These are phyloP conservation scores for Cadophora malorum DNA, from an alignment of 2,329 filamentous ascomycete species.

Conservation along the genomic window DNA sequence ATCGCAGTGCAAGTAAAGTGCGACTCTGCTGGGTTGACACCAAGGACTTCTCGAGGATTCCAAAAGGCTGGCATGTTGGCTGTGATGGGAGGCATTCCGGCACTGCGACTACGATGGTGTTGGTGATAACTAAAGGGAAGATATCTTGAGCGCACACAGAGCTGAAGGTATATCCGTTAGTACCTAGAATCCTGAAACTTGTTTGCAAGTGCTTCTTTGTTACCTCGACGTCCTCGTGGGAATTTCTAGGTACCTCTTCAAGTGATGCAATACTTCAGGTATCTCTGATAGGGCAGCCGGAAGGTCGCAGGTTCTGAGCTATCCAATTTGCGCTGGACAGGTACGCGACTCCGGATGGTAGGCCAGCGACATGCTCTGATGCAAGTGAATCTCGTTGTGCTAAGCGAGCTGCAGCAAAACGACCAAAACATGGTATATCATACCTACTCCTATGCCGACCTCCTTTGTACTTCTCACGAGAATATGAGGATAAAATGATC, in stretches of 20 bases:
- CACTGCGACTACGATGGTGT: not conserved
- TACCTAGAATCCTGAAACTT: not conserved
- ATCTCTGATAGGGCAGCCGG: not conserved
- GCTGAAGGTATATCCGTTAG: not conserved
- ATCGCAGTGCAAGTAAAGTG: constrained; percentile 3
- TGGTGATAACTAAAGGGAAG: not conserved
- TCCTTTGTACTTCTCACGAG: too few relatives aligned
- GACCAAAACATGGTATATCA: too few relatives aligned
- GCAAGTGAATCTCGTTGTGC: not conserved
- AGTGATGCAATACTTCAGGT: not conserved
- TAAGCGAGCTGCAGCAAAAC: not conserved
- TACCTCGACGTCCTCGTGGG: not conserved
- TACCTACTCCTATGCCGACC: too few relatives aligned
- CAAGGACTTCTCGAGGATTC: not conserved
- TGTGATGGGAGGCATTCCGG: not conserved
- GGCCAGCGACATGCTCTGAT: not conserved
- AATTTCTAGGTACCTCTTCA: not conserved
- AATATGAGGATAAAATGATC: too few relatives aligned
- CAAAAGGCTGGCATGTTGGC: not conserved
- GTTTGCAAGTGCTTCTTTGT: constrained; percentile 2
- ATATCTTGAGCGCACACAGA: not conserved
- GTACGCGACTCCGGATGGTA: not conserved
- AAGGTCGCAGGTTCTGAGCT: not conserved
- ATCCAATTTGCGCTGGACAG: not conserved
- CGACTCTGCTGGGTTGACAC: not conserved